Conservation (phyloP, 768 basidiomycete species). For the Lactarius vividus region DNA sequence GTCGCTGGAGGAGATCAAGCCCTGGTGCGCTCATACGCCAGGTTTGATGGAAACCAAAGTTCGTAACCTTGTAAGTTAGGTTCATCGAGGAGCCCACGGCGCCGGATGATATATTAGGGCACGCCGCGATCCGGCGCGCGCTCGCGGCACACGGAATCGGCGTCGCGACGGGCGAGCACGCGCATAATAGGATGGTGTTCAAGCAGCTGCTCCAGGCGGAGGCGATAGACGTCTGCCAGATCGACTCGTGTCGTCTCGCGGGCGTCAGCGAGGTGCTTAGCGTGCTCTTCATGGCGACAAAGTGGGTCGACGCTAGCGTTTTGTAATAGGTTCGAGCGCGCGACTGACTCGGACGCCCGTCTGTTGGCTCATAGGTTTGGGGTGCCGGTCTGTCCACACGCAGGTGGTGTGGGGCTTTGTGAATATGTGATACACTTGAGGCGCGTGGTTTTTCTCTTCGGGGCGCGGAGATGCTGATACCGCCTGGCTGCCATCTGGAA, state of each 20-base stretch:
- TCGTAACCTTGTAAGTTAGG: constrained; percentile 45
- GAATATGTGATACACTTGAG: constrained; percentile 88
- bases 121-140: constrained; percentile 74
- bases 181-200: constrained; percentile 93
- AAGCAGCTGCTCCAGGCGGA: constrained; percentile 89
- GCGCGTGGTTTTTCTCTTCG: constrained; percentile 34
- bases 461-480: neutral
- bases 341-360: neutral
- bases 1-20: constrained; percentile 73
- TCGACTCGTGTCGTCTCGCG: constrained; percentile 90
- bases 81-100: constrained; percentile 96
- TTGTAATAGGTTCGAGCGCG: neutral
- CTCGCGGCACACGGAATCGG: constrained; percentile 79
- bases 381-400: constrained; percentile 87
- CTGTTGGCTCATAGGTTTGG: constrained; percentile 55
- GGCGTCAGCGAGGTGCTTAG: constrained; percentile 93
- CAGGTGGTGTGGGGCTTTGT: constrained; percentile 91
- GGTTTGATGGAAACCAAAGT: neutral
- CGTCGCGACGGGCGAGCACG: constrained; percentile 93
- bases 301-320: constrained; percentile 40
- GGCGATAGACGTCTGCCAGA: constrained; percentile 93
- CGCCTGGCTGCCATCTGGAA: constrained; percentile 30
- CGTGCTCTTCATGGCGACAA: constrained; percentile 87
- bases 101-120: constrained; percentile 86
- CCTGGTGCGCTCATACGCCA: constrained; percentile 57